Base-by-base conservation (phyloP, 208 protist species). In the Blechomonas ayalai region DNA sequence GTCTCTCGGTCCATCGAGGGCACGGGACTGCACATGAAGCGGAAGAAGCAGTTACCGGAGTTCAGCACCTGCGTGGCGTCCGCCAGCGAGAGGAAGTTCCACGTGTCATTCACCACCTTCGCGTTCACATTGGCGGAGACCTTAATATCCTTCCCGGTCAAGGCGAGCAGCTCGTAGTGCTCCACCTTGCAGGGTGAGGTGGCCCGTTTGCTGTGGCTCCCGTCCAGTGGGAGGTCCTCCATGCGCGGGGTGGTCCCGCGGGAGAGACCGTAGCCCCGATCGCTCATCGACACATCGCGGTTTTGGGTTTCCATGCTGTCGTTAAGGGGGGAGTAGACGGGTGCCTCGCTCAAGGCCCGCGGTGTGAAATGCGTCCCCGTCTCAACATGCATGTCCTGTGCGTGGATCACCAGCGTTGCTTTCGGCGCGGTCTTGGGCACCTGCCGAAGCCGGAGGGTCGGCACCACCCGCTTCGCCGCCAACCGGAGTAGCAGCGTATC, bases 111-210 rank as follows among this genome's bases (percentile, higher is more conserved):
- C 26, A 69, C 67, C 0, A 88, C 59, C 16, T 64, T 23, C 4
- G 68, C 56, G 36, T 61, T 60, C 12, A 70, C 67, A 36, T 58
- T 57, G 22, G 39, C 49, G 16, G 71, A 49, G 36, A 70, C 45
- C 8, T 28, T 51, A 36, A 92, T 58, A 33, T 77, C 66, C 7
- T 60, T 50, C 29, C 61, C 69, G 9, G 74, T 86, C 26, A 92
- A 52, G 8, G 78, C 76, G 9, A 92, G 43, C 52, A 92, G 27
- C 49, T 92, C 72, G 65, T 79, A 87, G 52, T 83, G 82, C 61
- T 83, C 74, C 26, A 83, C 54, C 55, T 73, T 74, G 29, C 33
- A 16, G 4, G 18, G 27, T 2, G 18, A 23, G 13, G 19, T 36
- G 27, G 15, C 32, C 32, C 5, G 32, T 46, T 46, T 0, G 6